Conservation (phyloP, 129 eudicot species). For the Chrysanthemum seticuspe region DNA sequence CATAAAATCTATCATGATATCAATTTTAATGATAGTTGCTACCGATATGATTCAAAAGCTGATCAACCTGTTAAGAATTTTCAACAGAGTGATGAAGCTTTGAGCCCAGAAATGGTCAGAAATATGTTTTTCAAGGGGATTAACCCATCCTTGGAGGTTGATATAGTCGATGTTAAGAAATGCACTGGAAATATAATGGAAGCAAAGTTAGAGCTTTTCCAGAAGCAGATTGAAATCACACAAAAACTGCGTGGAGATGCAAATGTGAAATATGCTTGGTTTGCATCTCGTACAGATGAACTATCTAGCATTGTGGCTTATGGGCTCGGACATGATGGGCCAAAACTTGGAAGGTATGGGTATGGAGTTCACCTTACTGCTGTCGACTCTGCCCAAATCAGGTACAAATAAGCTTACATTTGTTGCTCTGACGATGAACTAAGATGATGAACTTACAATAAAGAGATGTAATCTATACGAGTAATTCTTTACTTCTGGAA, state of each 20-base stretch:
- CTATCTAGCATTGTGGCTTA: slow-evolving; percentile 32
- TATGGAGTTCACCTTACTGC: slow-evolving; percentile 59
- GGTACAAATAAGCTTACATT: slow-evolving; percentile 35
- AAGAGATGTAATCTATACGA: background rate
- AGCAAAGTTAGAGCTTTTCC: slow-evolving; percentile 49
- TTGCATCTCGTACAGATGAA: slow-evolving; percentile 37
- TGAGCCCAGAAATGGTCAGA: slow-evolving; percentile 42
- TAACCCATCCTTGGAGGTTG: slow-evolving; percentile 17
- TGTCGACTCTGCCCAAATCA: slow-evolving; percentile 36
- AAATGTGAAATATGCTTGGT: slow-evolving; percentile 62
- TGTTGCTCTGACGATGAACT: slow-evolving; percentile 2
- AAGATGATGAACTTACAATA: slow-evolving; percentile 4
- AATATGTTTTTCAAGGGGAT: slow-evolving; percentile 41
- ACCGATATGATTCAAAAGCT: slow-evolving; percentile 27
- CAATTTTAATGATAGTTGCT: slow-evolving; percentile 27
- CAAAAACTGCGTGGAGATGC: slow-evolving; percentile 52
- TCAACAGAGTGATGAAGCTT: slow-evolving; percentile 31
- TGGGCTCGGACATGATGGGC: slow-evolving; percentile 49
- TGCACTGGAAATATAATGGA: slow-evolving; percentile 34
- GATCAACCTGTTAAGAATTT: slow-evolving; percentile 31
- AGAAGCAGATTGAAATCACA: slow-evolving; percentile 59
- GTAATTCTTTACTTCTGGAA: too few species aligned
- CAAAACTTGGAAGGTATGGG: slow-evolving; percentile 49
- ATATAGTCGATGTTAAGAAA: slow-evolving; percentile 30
- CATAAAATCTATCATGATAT: slow-evolving; percentile 2